Percentiles rank a stretch among this genome's conserved stretches.
phyloP scores from a whole-genome alignment of 177 flowering plant species.

The Vitis hybrid region DNA sequence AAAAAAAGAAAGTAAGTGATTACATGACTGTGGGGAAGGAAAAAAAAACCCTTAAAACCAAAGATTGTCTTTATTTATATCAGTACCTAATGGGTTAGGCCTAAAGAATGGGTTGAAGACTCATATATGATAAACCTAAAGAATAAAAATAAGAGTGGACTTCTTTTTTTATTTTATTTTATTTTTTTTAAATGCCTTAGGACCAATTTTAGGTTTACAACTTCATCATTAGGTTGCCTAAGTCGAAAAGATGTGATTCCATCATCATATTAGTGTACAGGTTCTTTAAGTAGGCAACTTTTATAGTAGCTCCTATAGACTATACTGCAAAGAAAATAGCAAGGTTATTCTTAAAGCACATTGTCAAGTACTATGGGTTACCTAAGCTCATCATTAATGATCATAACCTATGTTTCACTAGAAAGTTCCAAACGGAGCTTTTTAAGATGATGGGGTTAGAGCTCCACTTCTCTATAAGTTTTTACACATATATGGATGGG shows the following conservation, averaged over 20 bases:
- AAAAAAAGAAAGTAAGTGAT: too few relatives aligned
- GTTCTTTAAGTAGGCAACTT: slow-evolving; percentile 11
- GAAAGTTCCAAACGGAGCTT: background rate
- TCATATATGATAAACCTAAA: too few relatives aligned
- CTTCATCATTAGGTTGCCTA: background rate
- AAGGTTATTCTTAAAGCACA: slow-evolving; percentile 4
- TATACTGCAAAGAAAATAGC: background rate
- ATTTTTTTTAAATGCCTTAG: too few relatives aligned
- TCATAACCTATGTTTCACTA: slow-evolving; percentile 8
- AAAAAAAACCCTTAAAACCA: too few relatives aligned
- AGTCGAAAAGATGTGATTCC: background rate
- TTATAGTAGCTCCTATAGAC: background rate
- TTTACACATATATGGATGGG: slow-evolving; percentile 15
- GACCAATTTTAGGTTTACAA: too few relatives aligned
- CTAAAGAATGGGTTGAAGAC: too few relatives aligned
- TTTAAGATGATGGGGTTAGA: too few relatives aligned
- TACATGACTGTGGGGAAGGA: too few relatives aligned
- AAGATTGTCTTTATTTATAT: too few relatives aligned
- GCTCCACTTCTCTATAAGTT: slow-evolving; percentile 18
- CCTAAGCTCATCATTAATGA: slow-evolving; percentile 5
- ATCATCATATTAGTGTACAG: slow-evolving; percentile 13
- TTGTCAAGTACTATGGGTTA: slow-evolving; percentile 13
- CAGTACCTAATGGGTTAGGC: too few relatives aligned
- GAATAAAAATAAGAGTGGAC: too few relatives aligned
- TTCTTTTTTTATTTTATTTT: too few relatives aligned